Evolutionary conservation across 2,329 filamentous ascomycete species (phyloP).

Genomic region (Fulvia fulva): DNA sequence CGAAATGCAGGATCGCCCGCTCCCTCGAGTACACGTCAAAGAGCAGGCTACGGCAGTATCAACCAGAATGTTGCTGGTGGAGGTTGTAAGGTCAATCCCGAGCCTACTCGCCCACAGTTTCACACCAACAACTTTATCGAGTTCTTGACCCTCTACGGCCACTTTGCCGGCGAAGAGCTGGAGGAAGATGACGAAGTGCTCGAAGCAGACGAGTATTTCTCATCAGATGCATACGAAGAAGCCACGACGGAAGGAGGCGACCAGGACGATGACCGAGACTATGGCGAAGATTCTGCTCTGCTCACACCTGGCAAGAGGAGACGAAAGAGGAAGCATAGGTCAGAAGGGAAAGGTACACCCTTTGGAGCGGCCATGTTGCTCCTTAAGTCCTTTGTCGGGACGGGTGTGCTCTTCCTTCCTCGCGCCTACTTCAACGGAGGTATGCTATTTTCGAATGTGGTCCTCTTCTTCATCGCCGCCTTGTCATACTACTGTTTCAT

Average conservation of each 20-base stretch:
- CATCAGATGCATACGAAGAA: constrained; percentile 65
- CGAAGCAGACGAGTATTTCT: constrained; percentile 85
- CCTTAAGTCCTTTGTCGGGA: constrained; percentile 96
- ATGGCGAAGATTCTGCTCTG: constrained; percentile 83
- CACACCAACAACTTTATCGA: constrained; percentile 93
- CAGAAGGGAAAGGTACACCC: constrained; percentile 71
- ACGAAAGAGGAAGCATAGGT: constrained; percentile 71
- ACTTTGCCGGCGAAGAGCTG: constrained; percentile 94
- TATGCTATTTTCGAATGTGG: constrained; percentile 92
- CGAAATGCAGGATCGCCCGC: constrained; percentile 60
- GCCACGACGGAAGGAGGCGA: constrained; percentile 41
- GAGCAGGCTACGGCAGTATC: constrained; percentile 18
- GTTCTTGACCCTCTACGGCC: constrained; percentile 89
- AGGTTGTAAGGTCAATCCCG: constrained; percentile 12
- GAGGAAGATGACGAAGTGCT: constrained; percentile 94
- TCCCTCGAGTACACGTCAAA: constrained; percentile 41
- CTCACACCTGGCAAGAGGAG: constrained; percentile 65
- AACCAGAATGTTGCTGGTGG: constrained; percentile 1
- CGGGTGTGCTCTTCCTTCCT: constrained; percentile 88
- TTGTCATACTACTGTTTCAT: constrained; percentile 98
- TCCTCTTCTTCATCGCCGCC: constrained; percentile 78
- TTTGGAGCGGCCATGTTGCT: constrained; percentile 78
- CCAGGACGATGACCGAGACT: constrained; percentile 61
- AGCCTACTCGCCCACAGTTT: constrained; percentile 52
- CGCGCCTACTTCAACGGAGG: constrained; percentile 93